Base-by-base conservation (phyloP, 2,329 filamentous ascomycete genomes). In the Stromatinia cepivora region DNA sequence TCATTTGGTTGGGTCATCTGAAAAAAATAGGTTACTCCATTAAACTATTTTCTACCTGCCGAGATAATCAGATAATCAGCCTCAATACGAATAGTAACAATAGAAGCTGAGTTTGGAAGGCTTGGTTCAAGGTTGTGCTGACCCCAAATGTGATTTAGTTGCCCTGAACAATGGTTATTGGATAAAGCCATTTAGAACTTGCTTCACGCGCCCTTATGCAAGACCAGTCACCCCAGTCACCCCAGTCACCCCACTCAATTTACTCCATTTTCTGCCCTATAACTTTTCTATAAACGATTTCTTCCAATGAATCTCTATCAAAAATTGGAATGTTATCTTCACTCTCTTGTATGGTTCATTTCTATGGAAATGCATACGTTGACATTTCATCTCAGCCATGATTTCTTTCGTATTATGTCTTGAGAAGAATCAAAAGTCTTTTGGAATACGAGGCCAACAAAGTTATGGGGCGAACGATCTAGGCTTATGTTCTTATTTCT, bases 1-100 rank as follows among this genome's bases (percentile, higher is more conserved):
- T 56, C 66, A 69, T 63, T 31, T 15, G 39, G 22, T 28, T 59
- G 61, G 52, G n/a, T 58, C n/a, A 42, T 69, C 42, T 56, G 57
- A 31, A 56, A 66, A 34, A 20, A 45, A 13, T 13, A 46, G 20
- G 45, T n/a, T 57, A 39, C 59, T 10, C 42, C 48, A 25, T 22
- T 34, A 25, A 56, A 48, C 20, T 53, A 42, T 54, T 64, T 58
- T n/a, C 22, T 22, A 39, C 42, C 22, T 22, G 22, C 45, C 25
- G 7, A 59, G 56, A 63, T 28, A 34, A 66, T 58, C 69, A 59
- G 56, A 63, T 28, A 34, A 66, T 58, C 69, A 72, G 70, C 71
- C 71, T 71, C 70, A 67, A 61, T 63, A 58, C 56, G 71, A 71
- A 73, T 72, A 73, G 70, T 42, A 72, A 71, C 61, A 36, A 28